Percentiles rank a stretch among this genome's conserved stretches.
Conservation (phyloP, 306 rosid genomes). For the Pachyrhizus erosus region DNA sequence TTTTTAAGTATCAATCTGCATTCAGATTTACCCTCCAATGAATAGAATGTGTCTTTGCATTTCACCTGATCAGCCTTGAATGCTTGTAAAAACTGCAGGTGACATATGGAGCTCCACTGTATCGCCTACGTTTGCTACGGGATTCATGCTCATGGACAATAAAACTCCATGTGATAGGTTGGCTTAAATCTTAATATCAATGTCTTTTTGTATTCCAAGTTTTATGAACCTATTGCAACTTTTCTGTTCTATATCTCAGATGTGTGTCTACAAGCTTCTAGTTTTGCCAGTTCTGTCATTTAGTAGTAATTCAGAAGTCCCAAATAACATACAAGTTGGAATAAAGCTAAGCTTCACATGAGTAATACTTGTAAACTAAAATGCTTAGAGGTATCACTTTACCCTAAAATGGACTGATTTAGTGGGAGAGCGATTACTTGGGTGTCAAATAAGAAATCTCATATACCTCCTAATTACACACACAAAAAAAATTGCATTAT, state of each 20-base stretch:
- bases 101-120: slow-evolving; percentile 84
- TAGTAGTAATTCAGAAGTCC: background rate
- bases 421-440: no score
- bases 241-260: background rate
- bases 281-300: slow-evolving; percentile 21
- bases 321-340: background rate
- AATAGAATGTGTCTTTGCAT: slow-evolving; percentile 17
- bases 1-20: slow-evolving; percentile 1
- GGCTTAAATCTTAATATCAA: slow-evolving; percentile 38
- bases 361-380: slow-evolving; percentile 7
- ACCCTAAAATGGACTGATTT: no score
- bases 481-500: no score
- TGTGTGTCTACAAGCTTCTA: background rate
- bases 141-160: slow-evolving; percentile 69
- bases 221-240: background rate
- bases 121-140: slow-evolving; percentile 66
- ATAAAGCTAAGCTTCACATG: background rate
- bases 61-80: slow-evolving; percentile 29
- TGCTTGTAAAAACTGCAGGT: slow-evolving; percentile 58
- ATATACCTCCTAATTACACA: no score
- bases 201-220: slow-evolving; percentile 4
- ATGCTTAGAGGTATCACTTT: no score
- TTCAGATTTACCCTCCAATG: slow-evolving; percentile 28
- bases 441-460: no score
- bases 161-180: slow-evolving; percentile 93